A percentile compares a stretch with the other conserved stretches of the same genome.
phyloP scores from a whole-genome alignment of 495 filamentous ascomycete genomes.

The Umbilicaria muhlenbergii region DNA sequence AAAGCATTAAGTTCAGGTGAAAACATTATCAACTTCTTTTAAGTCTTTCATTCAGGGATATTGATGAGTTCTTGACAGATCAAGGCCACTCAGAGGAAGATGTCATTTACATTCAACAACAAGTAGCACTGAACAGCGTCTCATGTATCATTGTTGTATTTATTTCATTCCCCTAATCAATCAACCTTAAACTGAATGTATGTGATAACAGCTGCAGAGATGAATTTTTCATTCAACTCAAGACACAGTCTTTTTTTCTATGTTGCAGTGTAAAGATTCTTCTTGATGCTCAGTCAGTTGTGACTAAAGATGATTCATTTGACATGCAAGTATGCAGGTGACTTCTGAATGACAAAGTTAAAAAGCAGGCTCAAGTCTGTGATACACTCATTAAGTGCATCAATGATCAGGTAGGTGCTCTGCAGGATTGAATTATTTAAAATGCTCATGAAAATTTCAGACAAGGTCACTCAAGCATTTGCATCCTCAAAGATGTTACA shows the following conservation, averaged over 20 bases:
- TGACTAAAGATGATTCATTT: constrained; percentile 29
- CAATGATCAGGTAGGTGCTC: constrained; percentile 24
- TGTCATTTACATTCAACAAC: constrained; percentile 15
- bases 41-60: constrained; percentile 7
- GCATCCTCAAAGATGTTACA: constrained; percentile 24
- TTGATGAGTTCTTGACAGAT: constrained; percentile 13
- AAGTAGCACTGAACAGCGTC: constrained; percentile 8
- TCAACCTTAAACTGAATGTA: constrained; percentile 13
- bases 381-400: constrained; percentile 35
- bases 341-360: constrained; percentile 5
- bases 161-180: constrained; percentile 6
- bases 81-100: constrained; percentile 21
- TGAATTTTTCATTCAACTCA: constrained; percentile 18
- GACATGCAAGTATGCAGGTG: constrained; percentile 10
- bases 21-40: constrained; percentile 8
- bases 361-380: constrained; percentile 12
- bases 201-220: constrained; percentile 13
- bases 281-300: constrained; percentile 21
- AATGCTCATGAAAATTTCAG: constrained; percentile 19
- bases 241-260: constrained; percentile 15
- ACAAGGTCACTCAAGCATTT: constrained; percentile 20
- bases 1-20: constrained; percentile 17
- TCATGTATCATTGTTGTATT: constrained; percentile 5
- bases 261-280: constrained; percentile 10
- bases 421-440: constrained; percentile 16